Evolutionary conservation across 345 rosid species (phyloP).

Genomic region (Ceriops decandra): DNA sequence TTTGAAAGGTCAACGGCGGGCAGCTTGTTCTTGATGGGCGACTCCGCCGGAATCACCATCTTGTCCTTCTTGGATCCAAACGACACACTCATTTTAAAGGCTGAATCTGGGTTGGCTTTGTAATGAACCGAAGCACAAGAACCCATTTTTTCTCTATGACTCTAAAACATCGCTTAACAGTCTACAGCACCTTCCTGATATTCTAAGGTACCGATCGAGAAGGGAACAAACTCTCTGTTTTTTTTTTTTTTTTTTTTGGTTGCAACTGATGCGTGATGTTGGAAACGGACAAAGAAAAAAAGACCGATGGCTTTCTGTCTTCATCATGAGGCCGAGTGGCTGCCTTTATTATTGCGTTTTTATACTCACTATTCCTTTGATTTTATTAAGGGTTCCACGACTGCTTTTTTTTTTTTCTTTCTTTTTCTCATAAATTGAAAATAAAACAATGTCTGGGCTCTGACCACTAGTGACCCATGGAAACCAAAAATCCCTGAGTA

Average conservation of each 20-base stretch:
- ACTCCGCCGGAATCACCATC: slow-evolving; percentile 29
- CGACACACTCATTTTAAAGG: slow-evolving; percentile 32
- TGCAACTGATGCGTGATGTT: too few relatives aligned
- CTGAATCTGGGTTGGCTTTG: slow-evolving; percentile 27
- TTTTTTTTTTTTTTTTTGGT: neutral
- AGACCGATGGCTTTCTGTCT: too few relatives aligned
- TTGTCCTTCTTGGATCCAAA: slow-evolving; percentile 31
- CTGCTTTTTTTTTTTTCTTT: too few relatives aligned
- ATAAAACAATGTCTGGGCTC: too few relatives aligned
- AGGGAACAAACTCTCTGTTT: neutral
- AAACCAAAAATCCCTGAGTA: too few relatives aligned
- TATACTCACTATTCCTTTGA: too few relatives aligned
- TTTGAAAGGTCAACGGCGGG: slow-evolving; percentile 17
- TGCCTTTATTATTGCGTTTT: too few relatives aligned
- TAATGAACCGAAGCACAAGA: slow-evolving; percentile 39
- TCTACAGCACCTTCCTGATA: slow-evolving; percentile 10
- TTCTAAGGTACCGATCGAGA: neutral
- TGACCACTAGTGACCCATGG: too few relatives aligned
- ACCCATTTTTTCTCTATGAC: slow-evolving; percentile 39
- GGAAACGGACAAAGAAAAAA: too few relatives aligned
- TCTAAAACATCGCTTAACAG: neutral
- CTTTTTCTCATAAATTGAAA: too few relatives aligned
- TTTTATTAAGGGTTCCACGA: too few relatives aligned
- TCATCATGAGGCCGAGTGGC: too few relatives aligned
- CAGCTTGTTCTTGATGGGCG: slow-evolving; percentile 38